Base-by-base conservation (phyloP, 1,284 basidiomycete species). In the Apiotrichum sp. region DNA sequence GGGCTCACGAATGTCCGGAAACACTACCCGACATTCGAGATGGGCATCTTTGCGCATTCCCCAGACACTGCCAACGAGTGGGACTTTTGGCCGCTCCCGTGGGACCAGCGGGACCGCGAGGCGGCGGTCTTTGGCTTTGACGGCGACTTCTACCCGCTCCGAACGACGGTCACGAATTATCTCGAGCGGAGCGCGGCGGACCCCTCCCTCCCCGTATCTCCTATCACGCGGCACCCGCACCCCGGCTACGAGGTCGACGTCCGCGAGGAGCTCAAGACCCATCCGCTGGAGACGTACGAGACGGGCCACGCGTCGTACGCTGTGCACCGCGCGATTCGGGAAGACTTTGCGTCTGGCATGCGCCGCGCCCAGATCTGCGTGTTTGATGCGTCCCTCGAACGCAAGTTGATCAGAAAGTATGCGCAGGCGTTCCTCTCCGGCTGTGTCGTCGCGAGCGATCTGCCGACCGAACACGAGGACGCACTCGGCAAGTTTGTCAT, bases 331-430 rank as follows among this genome's bases (percentile, higher is more conserved):
- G 52, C 49, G 38, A 50, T 68, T 10, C 61, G 75, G 14, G 66
- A 65, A 35, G 68, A 71, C 45, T 76, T 77, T 57, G 74, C 74
- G 0, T 59, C 56, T 32, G 70, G 68, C 3, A 73, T 77, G 73
- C 59, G 75, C 9, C 61, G 68, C 35, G 59, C 69, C 36, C 67
- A 66, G 59, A 71, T 76, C 42, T 77, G 75, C 55, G 69, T 77
- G n/a, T 76, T 77, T 52, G 75, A 77, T 59, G 60, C 72, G 4
- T 69, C 67, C 53, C 59, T 75, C n/a, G 73, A 76, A 58, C 61
- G 72, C 35, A 77, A 76, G 63, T 64, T 74, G 66, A 76, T 76
- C 46, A 56, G 74, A 10, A 76, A 75, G 67, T 77, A 71, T 57
- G 70, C 72, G 2, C 74, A 76, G 62, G 72, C 74, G 2, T 62